Evolutionary conservation across 108 stramenopile genomes (phyloP), one percentile per base, ranked within the genome.

Genomic region (Fragilariopsis cylindrus): DNA sequence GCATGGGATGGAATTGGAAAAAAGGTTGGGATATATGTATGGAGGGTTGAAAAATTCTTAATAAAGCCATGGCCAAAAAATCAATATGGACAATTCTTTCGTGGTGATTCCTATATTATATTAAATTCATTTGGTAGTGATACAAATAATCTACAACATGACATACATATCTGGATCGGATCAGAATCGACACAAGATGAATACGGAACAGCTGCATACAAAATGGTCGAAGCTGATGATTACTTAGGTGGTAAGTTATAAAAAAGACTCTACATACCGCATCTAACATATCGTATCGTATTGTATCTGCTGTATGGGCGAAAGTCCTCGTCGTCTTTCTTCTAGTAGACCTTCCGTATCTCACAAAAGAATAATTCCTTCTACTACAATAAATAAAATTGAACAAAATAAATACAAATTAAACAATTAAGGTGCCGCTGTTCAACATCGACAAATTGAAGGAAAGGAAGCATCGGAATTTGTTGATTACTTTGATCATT

Each of bases 191-290:
- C 92, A 40, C 91, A 94, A 83, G 94, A 97, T 74, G 97, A 97
- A 71, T 89, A 89, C 63, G 96, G 96, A 18, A 85, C 92, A 45
- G 96, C 96, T 1, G 98, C 84, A 52, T 84, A 84, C 76, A 96
- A 96, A 79, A 90, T 95, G 70, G 94, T 96, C 43, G 98, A 97
- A 84, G 86, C 92, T 54, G 98, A 98, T 76, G 95, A 96, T 47
- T 64, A 77, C 7, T 65, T 97, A 42, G 96, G 95, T 4, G 92
- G 90, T 30, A 30, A 30, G 30, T 30, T 30, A 30, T 30, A 2
- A 2, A 30, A 30, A 30, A 30, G 30, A 30, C 0, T 0, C 1
- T 30, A 30, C 30, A 30, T 30, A 30, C 30, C 30, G 30, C 30
- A 30, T 30, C 30, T 2, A 30, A 0, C 30, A 2, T 30, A 30